These are phyloP conservation scores for Nothophytophthora sp. DNA, from an alignment of 352 stramenopile species.

Conservation along the genomic window DNA sequence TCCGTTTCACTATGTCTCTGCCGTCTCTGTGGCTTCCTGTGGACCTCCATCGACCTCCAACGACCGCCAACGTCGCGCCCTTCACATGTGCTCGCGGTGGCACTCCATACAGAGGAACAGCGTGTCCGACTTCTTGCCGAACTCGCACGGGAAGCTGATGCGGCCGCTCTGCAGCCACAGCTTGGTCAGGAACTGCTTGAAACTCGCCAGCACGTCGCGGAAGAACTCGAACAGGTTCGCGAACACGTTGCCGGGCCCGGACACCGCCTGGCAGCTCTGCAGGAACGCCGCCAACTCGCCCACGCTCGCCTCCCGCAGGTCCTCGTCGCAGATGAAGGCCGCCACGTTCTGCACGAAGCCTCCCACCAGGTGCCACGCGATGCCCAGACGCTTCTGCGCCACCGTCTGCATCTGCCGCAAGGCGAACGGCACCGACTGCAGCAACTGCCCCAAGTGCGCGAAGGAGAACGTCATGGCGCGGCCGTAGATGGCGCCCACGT, in stretches of 20 bases:
- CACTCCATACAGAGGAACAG: conserved; percentile 87
- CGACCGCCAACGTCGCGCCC: too few species aligned
- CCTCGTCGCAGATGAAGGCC: conserved; percentile 71
- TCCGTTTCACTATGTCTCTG: too few species aligned
- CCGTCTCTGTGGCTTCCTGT: too few species aligned
- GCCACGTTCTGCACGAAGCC: conserved; percentile 66
- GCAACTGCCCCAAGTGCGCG: conserved; percentile 49
- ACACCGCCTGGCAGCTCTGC: conserved; percentile 25
- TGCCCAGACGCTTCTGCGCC: conserved; percentile 50
- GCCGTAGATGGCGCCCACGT: conserved; percentile 64
- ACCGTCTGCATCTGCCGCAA: conserved; percentile 67
- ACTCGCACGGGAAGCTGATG: conserved; percentile 77
- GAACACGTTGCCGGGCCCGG: conserved; percentile 55
- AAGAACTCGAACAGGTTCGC: conserved; percentile 65
- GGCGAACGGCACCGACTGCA: conserved; percentile 64
- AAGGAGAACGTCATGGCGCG: conserved; percentile 53
- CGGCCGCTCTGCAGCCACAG: conserved; percentile 51
- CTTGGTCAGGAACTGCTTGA: conserved; percentile 72
- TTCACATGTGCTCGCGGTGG: conserved; percentile 73
- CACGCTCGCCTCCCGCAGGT: conserved; percentile 69
- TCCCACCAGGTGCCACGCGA: conserved; percentile 73
- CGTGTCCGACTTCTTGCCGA: conserved; percentile 75
- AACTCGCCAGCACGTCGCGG: conserved; percentile 51
- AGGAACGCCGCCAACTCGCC: conserved; percentile 63
- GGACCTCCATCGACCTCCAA: too few species aligned